Percentiles rank a stretch among this genome's conserved stretches.
Evolutionary conservation across 2,329 filamentous ascomycete species (phyloP).

Genomic region (Chaetomium sp.): DNA sequence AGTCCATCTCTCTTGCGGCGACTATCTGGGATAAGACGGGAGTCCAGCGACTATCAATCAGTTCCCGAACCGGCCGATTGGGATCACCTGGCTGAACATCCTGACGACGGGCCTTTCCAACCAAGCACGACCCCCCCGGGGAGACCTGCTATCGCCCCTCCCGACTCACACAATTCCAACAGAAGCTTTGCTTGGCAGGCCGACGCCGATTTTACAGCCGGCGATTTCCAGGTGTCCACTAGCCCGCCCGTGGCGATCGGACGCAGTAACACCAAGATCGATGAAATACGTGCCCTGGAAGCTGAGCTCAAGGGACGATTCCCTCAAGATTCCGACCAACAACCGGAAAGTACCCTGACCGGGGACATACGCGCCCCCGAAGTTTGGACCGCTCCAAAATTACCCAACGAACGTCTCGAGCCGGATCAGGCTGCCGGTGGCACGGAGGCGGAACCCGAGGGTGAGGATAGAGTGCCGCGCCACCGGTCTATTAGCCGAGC

Average conservation of each 20-base stretch:
- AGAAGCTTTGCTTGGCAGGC: constrained; percentile 59
- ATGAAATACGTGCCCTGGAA: constrained; percentile 43
- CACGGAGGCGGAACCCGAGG: constrained; percentile 21
- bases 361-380: constrained; percentile 46
- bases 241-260: constrained; percentile 55
- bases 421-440: constrained; percentile 27
- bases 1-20: constrained; percentile 31
- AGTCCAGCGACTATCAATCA: constrained; percentile 19
- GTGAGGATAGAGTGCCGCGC: constrained; percentile 24
- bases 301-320: constrained; percentile 35
- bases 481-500: constrained; percentile 31
- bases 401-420: constrained; percentile 28
- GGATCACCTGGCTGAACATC: constrained; percentile 25
- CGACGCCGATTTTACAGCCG: constrained; percentile 60
- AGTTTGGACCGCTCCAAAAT: constrained; percentile 30
- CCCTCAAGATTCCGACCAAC: constrained; percentile 8
- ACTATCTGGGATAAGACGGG: constrained; percentile 31
- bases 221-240: constrained; percentile 57
- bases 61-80: constrained; percentile 32
- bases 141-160: constrained; percentile 20
- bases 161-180: constrained; percentile 43
- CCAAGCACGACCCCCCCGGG: constrained; percentile 1
- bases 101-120: constrained; percentile 29
- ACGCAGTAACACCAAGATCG: constrained; percentile 42
- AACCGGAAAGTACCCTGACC: constrained; percentile 46